Base-by-base conservation (phyloP, 805 yeast species). In the Debaryomyces prosopidis region DNA sequence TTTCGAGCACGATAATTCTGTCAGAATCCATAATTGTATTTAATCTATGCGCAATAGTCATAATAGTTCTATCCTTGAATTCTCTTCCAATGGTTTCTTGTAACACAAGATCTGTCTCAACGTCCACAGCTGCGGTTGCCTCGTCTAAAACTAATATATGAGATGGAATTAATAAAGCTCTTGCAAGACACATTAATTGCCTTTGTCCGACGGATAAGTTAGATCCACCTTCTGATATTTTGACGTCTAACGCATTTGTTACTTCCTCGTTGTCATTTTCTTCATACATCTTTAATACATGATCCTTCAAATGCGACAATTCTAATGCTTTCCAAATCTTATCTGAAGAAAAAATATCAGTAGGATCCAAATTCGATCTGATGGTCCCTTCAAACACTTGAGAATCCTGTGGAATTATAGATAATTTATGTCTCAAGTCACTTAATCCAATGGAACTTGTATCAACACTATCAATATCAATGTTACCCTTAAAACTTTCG, bases 51-150 rank as follows among this genome's bases (percentile, higher is more conserved):
- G 96, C 96, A 69, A 87, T 87, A 1, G 95, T 87, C 53, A 87
- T 70, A 54, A 87, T 87, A 0, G 95, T 87, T 63, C 90, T 77
- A 43, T 85, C 85, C 51, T 80, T 79, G 59, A 87, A 87, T 35
- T 87, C 89, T 1, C 75, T 67, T 65, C 94, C 76, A 42, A 87
- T 87, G 1, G 96, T 87, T 49, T 84, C 81, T 68, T 87, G 95
- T 42, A 87, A 75, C 44, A 87, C 77, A 49, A 81, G 70, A 65
- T 87, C 96, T 2, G 96, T 87, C 59, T 86, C 89, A 31, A 87
- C 91, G 66, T 87, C 96, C 42, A 87, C 94, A 5, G 92, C 90
- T 4, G 96, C 94, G 2, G 96, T 87, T 10, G 95, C 95, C 66
- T 87, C 96, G 65, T 87, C 96, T 57, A 87, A 67, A 7, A 87